Evolutionary conservation across 331 rosid genomes (phyloP).

Genomic region (Spiraea crenata): DNA sequence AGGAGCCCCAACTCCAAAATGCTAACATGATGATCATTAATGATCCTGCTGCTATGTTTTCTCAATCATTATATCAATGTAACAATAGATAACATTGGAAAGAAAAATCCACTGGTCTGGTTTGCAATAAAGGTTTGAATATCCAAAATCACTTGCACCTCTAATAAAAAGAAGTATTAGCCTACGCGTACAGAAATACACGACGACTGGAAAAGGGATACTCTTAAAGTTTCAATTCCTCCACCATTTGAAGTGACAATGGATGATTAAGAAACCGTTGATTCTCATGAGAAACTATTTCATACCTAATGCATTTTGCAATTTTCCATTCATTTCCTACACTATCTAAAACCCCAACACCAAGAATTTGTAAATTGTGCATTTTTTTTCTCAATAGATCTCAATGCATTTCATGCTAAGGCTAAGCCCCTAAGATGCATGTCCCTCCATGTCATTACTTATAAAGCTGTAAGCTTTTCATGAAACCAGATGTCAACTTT

Average conservation of each 20-base stretch:
- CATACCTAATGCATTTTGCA: neutral
- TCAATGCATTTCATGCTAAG: conserved; percentile 1
- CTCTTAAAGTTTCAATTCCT: neutral
- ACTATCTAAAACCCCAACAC: neutral
- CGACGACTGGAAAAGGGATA: neutral
- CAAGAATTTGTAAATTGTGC: neutral
- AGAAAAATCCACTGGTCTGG: neutral
- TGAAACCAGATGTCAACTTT: neutral
- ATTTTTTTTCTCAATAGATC: neutral
- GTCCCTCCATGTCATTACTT: neutral
- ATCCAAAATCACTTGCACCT: neutral
- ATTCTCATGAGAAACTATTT: neutral
- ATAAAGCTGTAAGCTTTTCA: neutral
- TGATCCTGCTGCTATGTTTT: neutral
- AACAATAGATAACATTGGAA: neutral
- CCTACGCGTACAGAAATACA: neutral
- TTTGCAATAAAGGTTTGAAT: neutral
- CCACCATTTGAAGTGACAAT: neutral
- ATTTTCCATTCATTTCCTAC: neutral
- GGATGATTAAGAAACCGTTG: neutral
- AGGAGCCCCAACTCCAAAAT: neutral
- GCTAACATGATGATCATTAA: neutral
- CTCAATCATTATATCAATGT: neutral
- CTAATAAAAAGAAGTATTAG: neutral
- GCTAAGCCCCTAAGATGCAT: neutral